A percentile compares a stretch with the other conserved stretches of the same genome.
Conservation (phyloP, 371 early-diverging fungal genomes). For the Mortierella sp. region DNA sequence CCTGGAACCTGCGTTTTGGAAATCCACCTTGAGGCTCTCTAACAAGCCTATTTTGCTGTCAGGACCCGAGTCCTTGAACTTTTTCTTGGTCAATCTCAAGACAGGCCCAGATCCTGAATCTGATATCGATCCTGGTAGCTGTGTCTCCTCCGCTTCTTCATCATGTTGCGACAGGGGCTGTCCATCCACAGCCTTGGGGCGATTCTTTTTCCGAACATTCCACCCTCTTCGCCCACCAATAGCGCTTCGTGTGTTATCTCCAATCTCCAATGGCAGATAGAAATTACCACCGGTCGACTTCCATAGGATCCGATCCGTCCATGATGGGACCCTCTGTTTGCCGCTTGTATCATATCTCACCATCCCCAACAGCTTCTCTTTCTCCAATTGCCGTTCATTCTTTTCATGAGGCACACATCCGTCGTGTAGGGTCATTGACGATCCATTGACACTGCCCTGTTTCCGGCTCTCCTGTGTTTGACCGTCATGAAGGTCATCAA, state of each 20-base stretch:
- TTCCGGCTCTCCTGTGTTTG: background rate
- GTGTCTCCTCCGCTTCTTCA: conserved; percentile 1
- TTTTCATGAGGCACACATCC: background rate
- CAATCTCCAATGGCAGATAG: conserved; percentile 35
- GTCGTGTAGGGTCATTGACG: background rate
- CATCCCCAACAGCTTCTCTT: conserved; percentile 15
- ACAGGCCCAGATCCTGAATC: conserved; percentile 7
- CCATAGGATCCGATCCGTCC: conserved; percentile 92
- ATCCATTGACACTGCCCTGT: background rate
- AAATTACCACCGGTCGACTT: conserved; percentile 53
- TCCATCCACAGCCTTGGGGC: background rate
- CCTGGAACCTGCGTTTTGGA: conserved; percentile 12
- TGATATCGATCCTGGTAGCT: background rate
- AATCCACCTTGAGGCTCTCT: conserved; percentile 25
- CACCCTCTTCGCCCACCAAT: conserved; percentile 14
- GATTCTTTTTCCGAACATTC: conserved; percentile 26
- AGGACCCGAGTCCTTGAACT: conserved; percentile 5
- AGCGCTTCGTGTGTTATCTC: conserved; percentile 32
- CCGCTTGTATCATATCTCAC: conserved; percentile 76
- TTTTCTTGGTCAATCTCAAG: conserved; percentile 15
- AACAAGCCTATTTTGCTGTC: conserved; percentile 28
- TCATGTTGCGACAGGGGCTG: background rate
- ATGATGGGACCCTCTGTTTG: conserved; percentile 88
- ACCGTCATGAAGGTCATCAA: too few relatives aligned
- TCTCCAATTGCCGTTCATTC: conserved; percentile 11